Evolutionary conservation across 306 rosid species (phyloP), one percentile per base, ranked within the genome.

Genomic region (Vigna trinervia): DNA sequence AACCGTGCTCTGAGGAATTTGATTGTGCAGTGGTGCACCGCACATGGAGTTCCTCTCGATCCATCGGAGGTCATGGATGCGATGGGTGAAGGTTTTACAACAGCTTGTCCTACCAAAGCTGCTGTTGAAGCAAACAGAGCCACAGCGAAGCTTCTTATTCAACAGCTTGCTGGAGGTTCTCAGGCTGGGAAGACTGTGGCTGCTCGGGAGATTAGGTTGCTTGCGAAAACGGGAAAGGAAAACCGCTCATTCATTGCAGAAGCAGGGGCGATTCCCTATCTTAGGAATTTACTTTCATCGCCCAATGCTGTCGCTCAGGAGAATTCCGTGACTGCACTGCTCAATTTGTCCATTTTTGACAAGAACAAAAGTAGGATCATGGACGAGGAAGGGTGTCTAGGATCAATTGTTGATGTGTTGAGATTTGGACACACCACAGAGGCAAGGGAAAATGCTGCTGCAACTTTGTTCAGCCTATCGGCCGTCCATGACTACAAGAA

Each of bases 361-460:
- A 83, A 90, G 56, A 94, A 94, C 84, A 94, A 94, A 72, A 85
- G 96, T 76, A 86, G 87, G 78, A 94, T 94, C 39, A 92, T 94
- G 88, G 86, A 88, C 0, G 98, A 92, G 81, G 78, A 70, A 79
- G 93, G 95, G 63, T 94, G 98, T 82, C 86, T 94, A 47, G 79
- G 78, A 71, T 89, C 95, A 10, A 92, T 94, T 48, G 89, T 93
- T 6, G 66, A 89, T 61, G 98, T 94, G 14, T 78, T 94, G 83
- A 84, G 89, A 82, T 89, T 81, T 19, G 98, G 98, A 9, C 97
- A 84, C 76, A 92, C 95, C 17, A 94, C 92, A 28, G 98, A 94
- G 71, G 96, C 95, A 22, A 87, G 93, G 89, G 98, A 94, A 75
- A 94, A 94, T 53, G 96, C 98, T 4, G 98, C 98, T 6, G 98